Base-by-base conservation (phyloP, 352 stramenopile species). In the Phytophthora sp. region DNA sequence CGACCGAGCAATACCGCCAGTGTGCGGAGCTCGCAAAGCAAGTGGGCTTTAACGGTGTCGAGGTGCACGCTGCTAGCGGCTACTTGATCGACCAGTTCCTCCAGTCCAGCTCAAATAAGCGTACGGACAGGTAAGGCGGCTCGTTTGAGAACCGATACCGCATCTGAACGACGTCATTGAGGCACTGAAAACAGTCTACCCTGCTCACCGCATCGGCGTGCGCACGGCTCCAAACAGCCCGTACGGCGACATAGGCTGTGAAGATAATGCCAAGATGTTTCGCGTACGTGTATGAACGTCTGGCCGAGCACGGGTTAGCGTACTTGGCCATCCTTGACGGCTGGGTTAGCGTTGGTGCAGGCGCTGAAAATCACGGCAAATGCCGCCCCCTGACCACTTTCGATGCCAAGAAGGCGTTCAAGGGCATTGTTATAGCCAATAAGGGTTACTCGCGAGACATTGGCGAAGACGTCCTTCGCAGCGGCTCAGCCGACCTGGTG, bases 41-140 rank as follows among this genome's bases (percentile, higher is more conserved):
- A 52, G 89, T 89, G 12, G 91, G 92, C 20, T 97, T 79, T 11
- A 62, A 72, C 9, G 62, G 67, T 8, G 53, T 58, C 21, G 67
- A 72, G 43, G 53, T 74, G 27, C 91, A 97, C 69, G 66, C 35
- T 5, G 91, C 81, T 8, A 94, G 97, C 51, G 93, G 90, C 12
- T 98, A 97, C 60, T 66, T 98, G 35, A 70, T 98, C 44, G 88
- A 97, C 28, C 65, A 77, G 49, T 79, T 79, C 57, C 44, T 82
- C 20, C 60, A 82, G 12, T 60, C 51, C 1, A 44, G 71, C 41
- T 80, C 66, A 32, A 97, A 96, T 68, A 52, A 76, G 41, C 82
- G 82, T 15, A 92, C 74, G 2, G 89, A 96, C 62, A 55, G 83
- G 43, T 96, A 96, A 49, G 89, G 88, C 26, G 88, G 89, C 20